These are phyloP conservation scores for Articulospora tetracladia DNA, from an alignment of 495 filamentous ascomycete genomes.

Conservation along the genomic window DNA sequence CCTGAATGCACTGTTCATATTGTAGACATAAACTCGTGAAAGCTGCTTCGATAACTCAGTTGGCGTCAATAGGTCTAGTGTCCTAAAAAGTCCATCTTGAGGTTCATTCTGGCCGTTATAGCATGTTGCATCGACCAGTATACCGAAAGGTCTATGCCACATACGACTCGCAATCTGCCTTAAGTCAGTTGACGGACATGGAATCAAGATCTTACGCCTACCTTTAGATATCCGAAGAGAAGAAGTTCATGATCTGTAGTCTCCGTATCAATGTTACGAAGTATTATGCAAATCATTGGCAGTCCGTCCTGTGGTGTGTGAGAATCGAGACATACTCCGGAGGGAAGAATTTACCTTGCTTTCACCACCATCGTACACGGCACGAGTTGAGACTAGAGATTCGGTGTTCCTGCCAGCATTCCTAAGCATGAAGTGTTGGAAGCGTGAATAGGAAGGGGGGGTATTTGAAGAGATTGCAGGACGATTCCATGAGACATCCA, in stretches of 20 bases:
- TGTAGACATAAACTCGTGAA: slow-evolving; percentile 57
- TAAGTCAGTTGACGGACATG: slow-evolving; percentile 4
- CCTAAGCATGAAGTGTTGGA: slow-evolving; percentile 66
- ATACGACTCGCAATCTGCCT: slow-evolving; percentile 57
- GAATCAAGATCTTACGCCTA: slow-evolving; percentile 20
- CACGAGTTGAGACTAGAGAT: slow-evolving; percentile 52
- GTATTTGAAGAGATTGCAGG: slow-evolving; percentile 54
- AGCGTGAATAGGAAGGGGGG: slow-evolving; percentile 58
- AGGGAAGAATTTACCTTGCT: slow-evolving; percentile 43
- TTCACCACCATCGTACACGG: slow-evolving; percentile 65
- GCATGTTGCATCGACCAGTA: slow-evolving; percentile 64
- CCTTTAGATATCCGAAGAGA: slow-evolving; percentile 61
- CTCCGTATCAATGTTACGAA: slow-evolving; percentile 58
- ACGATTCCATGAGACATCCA: slow-evolving; percentile 60
- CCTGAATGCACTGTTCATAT: slow-evolving; percentile 63
- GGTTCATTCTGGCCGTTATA: slow-evolving; percentile 58
- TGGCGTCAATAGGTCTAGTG: slow-evolving; percentile 54
- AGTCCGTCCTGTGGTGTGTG: slow-evolving; percentile 46
- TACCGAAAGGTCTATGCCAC: slow-evolving; percentile 62
- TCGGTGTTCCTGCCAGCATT: slow-evolving; percentile 60
- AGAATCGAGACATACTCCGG: neutral
- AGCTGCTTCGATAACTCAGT: slow-evolving; percentile 52
- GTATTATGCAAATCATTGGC: slow-evolving; percentile 62
- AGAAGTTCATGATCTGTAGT: slow-evolving; percentile 57
- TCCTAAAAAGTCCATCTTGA: slow-evolving; percentile 54